These are phyloP conservation scores for Benincasa hispida DNA, from an alignment of 306 rosid species.

Conservation along the genomic window DNA sequence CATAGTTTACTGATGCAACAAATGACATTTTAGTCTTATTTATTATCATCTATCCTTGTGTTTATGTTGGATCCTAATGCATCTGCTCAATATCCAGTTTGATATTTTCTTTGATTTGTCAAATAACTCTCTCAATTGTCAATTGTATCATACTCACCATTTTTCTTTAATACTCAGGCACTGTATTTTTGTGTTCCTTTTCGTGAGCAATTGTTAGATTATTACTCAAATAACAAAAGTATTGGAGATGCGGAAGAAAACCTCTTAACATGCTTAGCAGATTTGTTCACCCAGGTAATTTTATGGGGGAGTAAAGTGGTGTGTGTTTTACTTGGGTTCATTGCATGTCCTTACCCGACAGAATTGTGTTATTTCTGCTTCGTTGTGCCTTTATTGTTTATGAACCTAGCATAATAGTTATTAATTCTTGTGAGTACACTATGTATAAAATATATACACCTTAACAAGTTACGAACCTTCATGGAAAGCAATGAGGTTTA, in stretches of 20 bases:
- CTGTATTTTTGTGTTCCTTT: constrained; percentile 97
- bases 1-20: background rate
- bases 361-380: background rate
- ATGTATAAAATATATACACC: background rate
- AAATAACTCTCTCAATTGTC: background rate
- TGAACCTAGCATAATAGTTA: background rate
- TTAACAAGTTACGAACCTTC: background rate
- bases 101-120: background rate
- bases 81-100: background rate
- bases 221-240: constrained; percentile 65
- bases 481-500: background rate
- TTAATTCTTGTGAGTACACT: background rate
- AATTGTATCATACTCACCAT: background rate
- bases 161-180: constrained; percentile 45
- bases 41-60: background rate
- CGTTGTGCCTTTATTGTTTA: background rate
- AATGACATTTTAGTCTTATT: background rate
- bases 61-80: no score
- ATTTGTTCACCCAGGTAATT: constrained; percentile 85
- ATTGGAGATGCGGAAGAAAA: constrained; percentile 74
- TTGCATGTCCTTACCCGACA: background rate
- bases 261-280: constrained; percentile 95
- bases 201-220: constrained; percentile 85
- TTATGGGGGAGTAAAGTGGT: background rate
- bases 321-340: background rate